These are phyloP conservation scores for Paxillus ammoniavirescens DNA, from an alignment of 768 basidiomycete species.

Conservation along the genomic window DNA sequence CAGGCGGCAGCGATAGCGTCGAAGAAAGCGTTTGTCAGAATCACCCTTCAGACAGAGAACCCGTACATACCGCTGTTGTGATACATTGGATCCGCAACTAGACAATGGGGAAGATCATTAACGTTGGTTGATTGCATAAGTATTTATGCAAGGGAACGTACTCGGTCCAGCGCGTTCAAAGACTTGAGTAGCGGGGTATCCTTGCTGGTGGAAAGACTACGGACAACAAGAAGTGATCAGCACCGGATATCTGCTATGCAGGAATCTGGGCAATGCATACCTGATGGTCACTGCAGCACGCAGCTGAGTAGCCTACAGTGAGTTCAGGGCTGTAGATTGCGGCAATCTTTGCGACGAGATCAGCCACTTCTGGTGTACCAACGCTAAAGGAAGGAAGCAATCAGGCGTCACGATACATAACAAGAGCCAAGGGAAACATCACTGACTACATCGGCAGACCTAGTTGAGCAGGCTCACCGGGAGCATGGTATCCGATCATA, in stretches of 20 bases:
- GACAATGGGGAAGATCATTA: constrained; percentile 1
- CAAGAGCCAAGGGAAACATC: background rate
- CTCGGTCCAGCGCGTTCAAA: constrained; percentile 84
- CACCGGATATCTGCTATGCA: too few species aligned
- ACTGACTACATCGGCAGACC: constrained; percentile 72
- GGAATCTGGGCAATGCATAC: constrained; percentile 30
- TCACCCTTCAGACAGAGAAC: background rate
- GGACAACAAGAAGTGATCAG: constrained; percentile 1
- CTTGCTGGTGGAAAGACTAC: constrained; percentile 77
- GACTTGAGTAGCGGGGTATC: constrained; percentile 83
- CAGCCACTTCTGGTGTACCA: constrained; percentile 71
- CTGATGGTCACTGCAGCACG: constrained; percentile 93
- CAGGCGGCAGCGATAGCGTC: background rate
- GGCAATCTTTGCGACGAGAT: constrained; percentile 74
- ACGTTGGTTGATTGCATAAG: background rate
- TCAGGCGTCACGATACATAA: background rate
- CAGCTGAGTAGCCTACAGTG: constrained; percentile 65
- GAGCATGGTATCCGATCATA: constrained; percentile 84
- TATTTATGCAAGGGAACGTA: constrained; percentile 24
- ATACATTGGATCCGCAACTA: constrained; percentile 87
- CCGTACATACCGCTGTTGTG: constrained; percentile 66
- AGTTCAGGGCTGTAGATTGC: constrained; percentile 81
- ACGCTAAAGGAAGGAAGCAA: constrained; percentile 46
- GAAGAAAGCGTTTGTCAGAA: background rate
- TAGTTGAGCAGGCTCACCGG: constrained; percentile 78